Conservation (phyloP, 2,329 filamentous ascomycete genomes). For the Xylaria sp. region DNA sequence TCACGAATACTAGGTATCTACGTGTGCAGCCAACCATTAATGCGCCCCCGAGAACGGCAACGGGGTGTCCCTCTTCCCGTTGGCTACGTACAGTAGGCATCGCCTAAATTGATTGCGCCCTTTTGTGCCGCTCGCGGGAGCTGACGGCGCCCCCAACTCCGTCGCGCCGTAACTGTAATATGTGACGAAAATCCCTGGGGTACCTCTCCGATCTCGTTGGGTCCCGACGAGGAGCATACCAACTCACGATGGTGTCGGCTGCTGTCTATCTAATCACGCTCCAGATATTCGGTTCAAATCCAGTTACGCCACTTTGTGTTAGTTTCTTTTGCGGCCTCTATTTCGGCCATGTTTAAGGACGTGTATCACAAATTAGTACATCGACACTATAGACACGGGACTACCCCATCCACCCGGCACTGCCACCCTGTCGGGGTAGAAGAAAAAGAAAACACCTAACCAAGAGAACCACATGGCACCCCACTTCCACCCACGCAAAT, state of each 20-base stretch:
- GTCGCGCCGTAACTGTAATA: neutral
- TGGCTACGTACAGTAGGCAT: too few species aligned
- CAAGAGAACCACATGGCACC: constrained; percentile 25
- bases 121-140: constrained; percentile 4
- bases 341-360: neutral
- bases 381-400: neutral
- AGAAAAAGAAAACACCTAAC: constrained; percentile 8
- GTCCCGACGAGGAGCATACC: neutral
- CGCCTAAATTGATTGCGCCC: constrained; percentile 7
- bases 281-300: neutral
- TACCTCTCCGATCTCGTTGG: neutral
- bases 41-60: neutral
- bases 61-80: neutral
- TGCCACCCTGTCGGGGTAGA: constrained; percentile 11
- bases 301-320: neutral
- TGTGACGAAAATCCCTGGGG: neutral
- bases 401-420: constrained; percentile 8
- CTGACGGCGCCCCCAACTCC: neutral
- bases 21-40: neutral
- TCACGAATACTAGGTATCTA: neutral
- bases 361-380: neutral
- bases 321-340: neutral
- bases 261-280: neutral
- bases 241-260: neutral
- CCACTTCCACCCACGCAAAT: constrained; percentile 19